Conservation (phyloP, 192 early-diverging fungal genomes). For the Rhizophagus prolifer region DNA sequence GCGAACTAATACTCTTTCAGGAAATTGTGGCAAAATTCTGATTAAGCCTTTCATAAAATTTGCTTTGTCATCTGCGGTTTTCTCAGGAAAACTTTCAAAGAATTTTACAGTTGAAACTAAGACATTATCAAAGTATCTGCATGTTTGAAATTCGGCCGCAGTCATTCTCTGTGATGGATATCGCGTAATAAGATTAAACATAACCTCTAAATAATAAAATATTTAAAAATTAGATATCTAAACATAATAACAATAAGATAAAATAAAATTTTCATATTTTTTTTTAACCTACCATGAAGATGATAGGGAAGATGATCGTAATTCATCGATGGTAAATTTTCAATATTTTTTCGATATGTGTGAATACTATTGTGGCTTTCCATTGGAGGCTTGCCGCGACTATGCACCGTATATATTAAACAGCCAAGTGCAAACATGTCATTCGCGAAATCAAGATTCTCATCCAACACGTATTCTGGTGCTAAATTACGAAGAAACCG, state of each 20-base stretch:
- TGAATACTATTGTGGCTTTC: slow-evolving; percentile 63
- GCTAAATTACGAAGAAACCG: slow-evolving; percentile 37
- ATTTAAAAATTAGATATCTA: background rate
- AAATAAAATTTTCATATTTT: background rate
- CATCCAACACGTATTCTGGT: slow-evolving; percentile 70
- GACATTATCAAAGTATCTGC: slow-evolving; percentile 77
- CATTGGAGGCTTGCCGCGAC: slow-evolving; percentile 64
- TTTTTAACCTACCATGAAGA: slow-evolving; percentile 44
- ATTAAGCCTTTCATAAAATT: slow-evolving; percentile 78
- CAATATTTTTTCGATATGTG: slow-evolving; percentile 60
- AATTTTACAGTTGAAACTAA: slow-evolving; percentile 77
- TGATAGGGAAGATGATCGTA: slow-evolving; percentile 54
- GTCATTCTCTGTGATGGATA: slow-evolving; percentile 59
- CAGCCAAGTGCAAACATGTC: slow-evolving; percentile 84
- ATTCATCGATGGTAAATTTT: slow-evolving; percentile 39
- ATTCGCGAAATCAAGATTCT: slow-evolving; percentile 48
- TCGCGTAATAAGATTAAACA: slow-evolving; percentile 53
- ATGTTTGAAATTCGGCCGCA: slow-evolving; percentile 61
- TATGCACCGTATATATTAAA: slow-evolving; percentile 69
- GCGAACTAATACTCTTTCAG: slow-evolving; percentile 63
- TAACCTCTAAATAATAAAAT: slow-evolving; percentile 38
- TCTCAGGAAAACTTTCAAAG: slow-evolving; percentile 78
- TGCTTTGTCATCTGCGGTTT: slow-evolving; percentile 72
- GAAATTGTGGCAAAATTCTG: slow-evolving; percentile 69
- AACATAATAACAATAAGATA: background rate